Evolutionary conservation across 1,284 basidiomycete species (phyloP).

Genomic region (Puccinia horiana): DNA sequence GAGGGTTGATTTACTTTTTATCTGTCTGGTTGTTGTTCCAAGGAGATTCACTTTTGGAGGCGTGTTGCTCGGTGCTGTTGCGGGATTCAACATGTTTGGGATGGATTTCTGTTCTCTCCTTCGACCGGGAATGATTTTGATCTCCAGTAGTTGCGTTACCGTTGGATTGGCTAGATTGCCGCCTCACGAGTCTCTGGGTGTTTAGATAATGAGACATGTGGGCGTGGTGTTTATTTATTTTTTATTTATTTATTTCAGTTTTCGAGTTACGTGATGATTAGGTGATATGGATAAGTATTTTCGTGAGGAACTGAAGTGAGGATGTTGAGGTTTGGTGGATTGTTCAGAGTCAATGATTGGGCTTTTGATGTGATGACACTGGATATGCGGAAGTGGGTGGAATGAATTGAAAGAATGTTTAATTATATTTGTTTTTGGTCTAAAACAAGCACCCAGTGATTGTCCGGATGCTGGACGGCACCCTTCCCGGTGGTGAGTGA

Average conservation of each 20-base stretch:
- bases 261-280: not conserved
- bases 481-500: slow-evolving; percentile 10
- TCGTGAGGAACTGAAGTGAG: not conserved
- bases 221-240: not conserved
- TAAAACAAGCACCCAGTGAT: not conserved
- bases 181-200: not conserved
- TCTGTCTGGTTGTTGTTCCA: not conserved
- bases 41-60: not conserved
- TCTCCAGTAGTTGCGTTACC: not conserved
- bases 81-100: not conserved
- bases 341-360: not conserved
- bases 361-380: slow-evolving; percentile 3
- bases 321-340: not conserved
- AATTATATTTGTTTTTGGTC: not conserved
- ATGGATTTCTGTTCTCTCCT: not conserved
- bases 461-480: not conserved
- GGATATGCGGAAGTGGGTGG: not conserved
- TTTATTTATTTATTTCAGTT: too few relatives aligned
- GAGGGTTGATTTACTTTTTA: slow-evolving; percentile 14
- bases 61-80: slow-evolving; percentile 14
- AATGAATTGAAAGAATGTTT: slow-evolving; percentile 17
- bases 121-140: slow-evolving; percentile 1
- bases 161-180: not conserved
- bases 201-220: not conserved
- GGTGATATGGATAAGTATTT: not conserved